Conservation (phyloP, 306 rosid species). For the Vigna hirtella region DNA sequence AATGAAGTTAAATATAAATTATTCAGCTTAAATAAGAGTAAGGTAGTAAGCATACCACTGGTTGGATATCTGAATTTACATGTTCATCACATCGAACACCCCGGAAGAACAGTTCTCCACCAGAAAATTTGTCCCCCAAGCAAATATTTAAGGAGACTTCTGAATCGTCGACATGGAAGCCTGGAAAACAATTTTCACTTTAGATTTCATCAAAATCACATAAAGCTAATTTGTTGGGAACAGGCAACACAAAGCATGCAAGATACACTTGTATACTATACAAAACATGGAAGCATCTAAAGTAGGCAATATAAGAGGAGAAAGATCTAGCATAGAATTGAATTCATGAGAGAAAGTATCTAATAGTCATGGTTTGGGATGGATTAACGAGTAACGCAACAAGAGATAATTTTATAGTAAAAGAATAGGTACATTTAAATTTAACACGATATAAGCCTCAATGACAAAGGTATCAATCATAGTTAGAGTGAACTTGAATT, state of each 20-base stretch:
- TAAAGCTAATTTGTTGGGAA: conserved; percentile 31
- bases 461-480: conserved; percentile 9
- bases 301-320: conserved; percentile 17
- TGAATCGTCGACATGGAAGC: conserved; percentile 93
- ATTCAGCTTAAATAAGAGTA: conserved; percentile 18
- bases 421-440: conserved; percentile 6
- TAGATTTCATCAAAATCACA: conserved; percentile 45
- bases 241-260: conserved; percentile 13
- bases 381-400: conserved; percentile 20
- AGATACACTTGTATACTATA: conserved; percentile 15
- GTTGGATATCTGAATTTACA: conserved; percentile 67
- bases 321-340: conserved; percentile 21
- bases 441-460: conserved; percentile 10
- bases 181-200: conserved; percentile 58
- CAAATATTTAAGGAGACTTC: conserved; percentile 96
- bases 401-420: not conserved
- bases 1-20: conserved; percentile 8
- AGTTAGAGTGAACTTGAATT: conserved; percentile 23
- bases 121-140: conserved; percentile 84
- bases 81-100: conserved; percentile 95
- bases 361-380: conserved; percentile 14
- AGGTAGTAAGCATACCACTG: conserved; percentile 60
- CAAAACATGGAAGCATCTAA: conserved; percentile 2
- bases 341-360: conserved; percentile 32
- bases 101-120: conserved; percentile 88